Base-by-base conservation (phyloP, 2,329 filamentous ascomycete species). In the Fusarium phyllophilum region DNA sequence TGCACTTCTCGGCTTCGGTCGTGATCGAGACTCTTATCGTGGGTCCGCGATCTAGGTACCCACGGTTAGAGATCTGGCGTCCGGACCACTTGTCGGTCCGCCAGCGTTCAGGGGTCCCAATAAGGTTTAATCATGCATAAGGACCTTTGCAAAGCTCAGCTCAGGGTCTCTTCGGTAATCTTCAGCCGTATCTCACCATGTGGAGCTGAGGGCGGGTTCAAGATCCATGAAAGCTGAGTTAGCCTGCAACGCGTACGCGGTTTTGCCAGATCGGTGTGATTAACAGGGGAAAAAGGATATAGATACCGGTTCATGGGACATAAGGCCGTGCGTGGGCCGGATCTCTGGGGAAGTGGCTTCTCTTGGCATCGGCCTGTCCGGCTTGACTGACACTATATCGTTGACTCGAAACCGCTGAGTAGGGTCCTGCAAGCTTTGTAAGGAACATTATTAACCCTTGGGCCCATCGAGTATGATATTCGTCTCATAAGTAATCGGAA, bases 61-160 rank as follows among this genome's bases (percentile, higher is more conserved):
- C 8, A 4, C 3, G 48, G 17, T 0, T 22, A 6, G 49, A 26
- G 13, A 36, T 12, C 3, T 26, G 5, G 9, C 2, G n/a, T 20
- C 31, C 6, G n/a, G 49, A 9, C n/a, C 3, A 34, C 49, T 36
- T 36, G 33, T 52, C 33, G 33, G 49, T 36, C 49, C 33, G 48
- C 0, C 48, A 34, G n/a, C 3, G 0, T 17, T 5, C 5, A 49
- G 14, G 10, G 29, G 13, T 6, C 29, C 12, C 1, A 0, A 15
- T 11, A 34, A 34, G 22, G 31, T 24, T 51, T 15, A 0, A 4
- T 3, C 11, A 15, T 20, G n/a, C 31, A 11, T 11, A 13, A 15
- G 31, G 5, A 0, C 2, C 17, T 36, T 26, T 34, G 49, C 0
- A 4, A 17, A 20, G n/a, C 18, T 22, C 2, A 8, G 9, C 7